Evolutionary conservation across 1,139 yeast species (phyloP).

Genomic region (Saccharomyces hybrid): DNA sequence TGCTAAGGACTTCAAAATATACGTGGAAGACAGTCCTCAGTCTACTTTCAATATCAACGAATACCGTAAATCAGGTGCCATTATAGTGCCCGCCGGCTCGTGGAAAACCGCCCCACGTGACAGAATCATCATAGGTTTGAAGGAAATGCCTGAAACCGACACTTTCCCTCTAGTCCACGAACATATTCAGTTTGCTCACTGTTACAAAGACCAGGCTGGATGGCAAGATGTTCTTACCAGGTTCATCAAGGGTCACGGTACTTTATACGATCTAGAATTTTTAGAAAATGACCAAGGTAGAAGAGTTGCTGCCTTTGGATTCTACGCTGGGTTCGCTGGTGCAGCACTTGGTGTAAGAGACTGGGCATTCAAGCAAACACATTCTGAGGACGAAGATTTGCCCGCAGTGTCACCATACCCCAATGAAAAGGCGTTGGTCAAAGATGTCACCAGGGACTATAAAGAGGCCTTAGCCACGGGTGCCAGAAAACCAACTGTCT

Average conservation of each 20-base stretch:
- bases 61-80: constrained; percentile 74
- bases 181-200: constrained; percentile 97
- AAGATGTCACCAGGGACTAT: too few species aligned
- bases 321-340: too few species aligned
- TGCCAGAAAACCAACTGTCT: too few species aligned
- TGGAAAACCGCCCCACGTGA: constrained; percentile 90
- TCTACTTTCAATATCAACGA: constrained; percentile 72
- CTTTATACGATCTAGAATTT: too few species aligned
- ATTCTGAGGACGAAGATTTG: too few species aligned
- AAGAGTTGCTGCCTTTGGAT: too few species aligned
- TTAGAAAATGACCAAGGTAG: too few species aligned
- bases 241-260: constrained; percentile 25
- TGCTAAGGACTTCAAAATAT: constrained; percentile 82
- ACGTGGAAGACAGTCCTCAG: constrained; percentile 80
- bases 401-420: too few species aligned
- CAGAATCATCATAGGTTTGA: constrained; percentile 83
- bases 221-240: constrained; percentile 88
- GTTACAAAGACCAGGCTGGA: constrained; percentile 95
- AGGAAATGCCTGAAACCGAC: constrained; percentile 88
- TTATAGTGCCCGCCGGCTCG: constrained; percentile 83
- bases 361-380: too few species aligned
- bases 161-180: constrained; percentile 89
- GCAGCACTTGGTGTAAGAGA: too few species aligned
- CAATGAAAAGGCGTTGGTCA: too few species aligned
- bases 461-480: too few species aligned